These are phyloP conservation scores for Microthyrium microscopicum DNA, from an alignment of 2,329 filamentous ascomycete genomes.

Conservation along the genomic window DNA sequence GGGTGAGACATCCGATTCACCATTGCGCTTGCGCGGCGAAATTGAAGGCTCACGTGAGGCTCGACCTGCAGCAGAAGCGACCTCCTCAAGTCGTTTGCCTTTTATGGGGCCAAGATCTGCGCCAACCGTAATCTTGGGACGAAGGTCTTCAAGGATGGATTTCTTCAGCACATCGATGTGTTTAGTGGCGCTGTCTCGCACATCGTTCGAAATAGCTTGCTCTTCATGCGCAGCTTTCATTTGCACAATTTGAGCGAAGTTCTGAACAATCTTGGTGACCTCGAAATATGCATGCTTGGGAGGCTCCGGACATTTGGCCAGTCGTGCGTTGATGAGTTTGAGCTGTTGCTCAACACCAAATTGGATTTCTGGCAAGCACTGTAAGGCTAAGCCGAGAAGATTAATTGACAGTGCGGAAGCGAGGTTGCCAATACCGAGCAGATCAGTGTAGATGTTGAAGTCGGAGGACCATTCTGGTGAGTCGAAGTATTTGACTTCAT, in stretches of 20 bases:
- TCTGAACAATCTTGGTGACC: slow-evolving; percentile 41
- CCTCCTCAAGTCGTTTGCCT: too few species aligned
- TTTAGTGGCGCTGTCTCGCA: too few species aligned
- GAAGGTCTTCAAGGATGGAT: too few species aligned
- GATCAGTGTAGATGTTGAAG: slow-evolving; percentile 22
- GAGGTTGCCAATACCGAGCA: slow-evolving; percentile 37
- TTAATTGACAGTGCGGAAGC: slow-evolving; percentile 31
- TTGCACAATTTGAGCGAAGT: slow-evolving; percentile 38
- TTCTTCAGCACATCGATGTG: too few species aligned
- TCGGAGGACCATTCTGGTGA: slow-evolving; percentile 25
- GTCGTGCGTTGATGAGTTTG: slow-evolving; percentile 33
- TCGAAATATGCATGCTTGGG: slow-evolving; percentile 51
- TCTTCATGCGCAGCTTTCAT: slow-evolving; percentile 38
- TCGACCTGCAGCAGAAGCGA: too few species aligned
- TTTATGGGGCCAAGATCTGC: too few species aligned
- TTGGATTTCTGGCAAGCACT: slow-evolving; percentile 26
- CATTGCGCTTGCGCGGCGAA: too few species aligned
- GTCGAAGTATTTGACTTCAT: slow-evolving; percentile 36
- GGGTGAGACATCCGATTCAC: too few species aligned
- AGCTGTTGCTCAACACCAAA: slow-evolving; percentile 31
- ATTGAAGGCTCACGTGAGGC: too few species aligned
- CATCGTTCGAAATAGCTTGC: too few species aligned
- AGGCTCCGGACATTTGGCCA: slow-evolving; percentile 47
- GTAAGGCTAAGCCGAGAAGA: slow-evolving; percentile 29
- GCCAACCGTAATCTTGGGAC: too few species aligned